Evolutionary conservation across 1,284 basidiomycete genomes (phyloP), one percentile per base, ranked within the genome.

Genomic region (Earliella scabrosa): DNA sequence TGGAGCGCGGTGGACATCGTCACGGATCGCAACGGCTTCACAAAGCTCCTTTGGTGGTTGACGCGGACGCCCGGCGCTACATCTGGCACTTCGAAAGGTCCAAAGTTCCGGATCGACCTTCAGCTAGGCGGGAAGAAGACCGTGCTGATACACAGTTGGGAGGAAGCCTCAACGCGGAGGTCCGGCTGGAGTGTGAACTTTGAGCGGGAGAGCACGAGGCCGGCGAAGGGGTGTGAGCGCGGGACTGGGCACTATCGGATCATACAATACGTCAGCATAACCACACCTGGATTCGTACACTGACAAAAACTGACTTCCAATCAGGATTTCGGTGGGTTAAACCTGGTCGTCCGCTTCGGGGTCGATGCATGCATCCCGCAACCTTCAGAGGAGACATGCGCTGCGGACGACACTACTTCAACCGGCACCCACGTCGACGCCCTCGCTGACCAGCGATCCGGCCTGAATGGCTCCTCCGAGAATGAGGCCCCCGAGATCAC

Each of bases 31-130:
- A 86, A 86, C 63, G 75, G 74, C 16, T 71, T 87, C 23, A 73
- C 83, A 11, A 86, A 85, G 65, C 72, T 87, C 5, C 59, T 81
- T 13, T 70, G 82, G 20, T 87, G 82, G 83, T n/a, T n/a, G n/a
- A 71, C 80, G 45, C 66, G 66, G 16, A 18, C 36, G 16, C 21
- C 46, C 4, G 18, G 23, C 10, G 43, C 31, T 1, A 7, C 29
- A 31, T 7, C 7, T 31, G 71, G 29, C 5, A 27, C 27, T 69
- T 11, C 58, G 35, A 45, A 56, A 34, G 41, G 61, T 0, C 65
- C 63, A 4, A 71, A 73, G 26, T 87, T 85, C 63, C 70, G 85
- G 13, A 82, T 87, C 50, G 83, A 87, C 60, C 63, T 79, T 13
- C 79, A 84, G 63, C 73, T 85, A 10, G 81, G 75, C 4, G 83